Conservation (phyloP, 192 early-diverging fungal genomes). For the Entomortierella lignicola region DNA sequence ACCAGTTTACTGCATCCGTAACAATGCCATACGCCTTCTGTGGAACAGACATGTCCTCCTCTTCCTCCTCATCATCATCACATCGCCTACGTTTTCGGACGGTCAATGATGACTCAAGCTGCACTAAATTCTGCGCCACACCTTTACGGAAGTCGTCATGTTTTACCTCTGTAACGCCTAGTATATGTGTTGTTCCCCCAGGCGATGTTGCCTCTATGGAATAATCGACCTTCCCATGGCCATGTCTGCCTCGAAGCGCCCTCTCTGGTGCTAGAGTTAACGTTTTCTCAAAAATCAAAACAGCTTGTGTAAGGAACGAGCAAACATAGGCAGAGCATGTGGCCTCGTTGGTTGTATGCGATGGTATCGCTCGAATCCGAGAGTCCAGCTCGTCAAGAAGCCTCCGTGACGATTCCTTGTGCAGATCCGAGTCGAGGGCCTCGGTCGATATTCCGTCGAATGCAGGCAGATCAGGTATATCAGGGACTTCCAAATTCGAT, state of each 20-base stretch:
- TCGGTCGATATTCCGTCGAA: slow-evolving; percentile 10
- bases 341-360: not conserved
- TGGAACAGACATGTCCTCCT: slow-evolving; percentile 21
- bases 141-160: slow-evolving; percentile 36
- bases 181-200: slow-evolving; percentile 16
- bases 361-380: not conserved
- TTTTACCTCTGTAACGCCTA: slow-evolving; percentile 38
- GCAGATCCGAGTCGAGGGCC: slow-evolving; percentile 6
- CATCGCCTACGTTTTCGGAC: slow-evolving; percentile 14
- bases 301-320: slow-evolving; percentile 27
- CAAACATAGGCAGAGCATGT: slow-evolving; percentile 27
- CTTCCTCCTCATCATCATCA: slow-evolving; percentile 21
- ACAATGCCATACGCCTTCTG: slow-evolving; percentile 51
- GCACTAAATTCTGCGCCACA: slow-evolving; percentile 35
- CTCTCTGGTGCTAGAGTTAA: slow-evolving; percentile 28
- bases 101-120: slow-evolving; percentile 43
- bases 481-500: slow-evolving; percentile 11
- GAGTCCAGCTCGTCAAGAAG: slow-evolving; percentile 20
- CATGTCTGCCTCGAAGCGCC: slow-evolving; percentile 20
- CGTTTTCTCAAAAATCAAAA: slow-evolving; percentile 23
- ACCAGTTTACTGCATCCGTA: slow-evolving; percentile 32
- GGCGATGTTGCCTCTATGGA: slow-evolving; percentile 7
- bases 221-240: slow-evolving; percentile 29
- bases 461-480: slow-evolving; percentile 4
- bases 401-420: slow-evolving; percentile 15